Base-by-base conservation (phyloP, 129 eudicot genomes). In the Cynara cardunculus region DNA sequence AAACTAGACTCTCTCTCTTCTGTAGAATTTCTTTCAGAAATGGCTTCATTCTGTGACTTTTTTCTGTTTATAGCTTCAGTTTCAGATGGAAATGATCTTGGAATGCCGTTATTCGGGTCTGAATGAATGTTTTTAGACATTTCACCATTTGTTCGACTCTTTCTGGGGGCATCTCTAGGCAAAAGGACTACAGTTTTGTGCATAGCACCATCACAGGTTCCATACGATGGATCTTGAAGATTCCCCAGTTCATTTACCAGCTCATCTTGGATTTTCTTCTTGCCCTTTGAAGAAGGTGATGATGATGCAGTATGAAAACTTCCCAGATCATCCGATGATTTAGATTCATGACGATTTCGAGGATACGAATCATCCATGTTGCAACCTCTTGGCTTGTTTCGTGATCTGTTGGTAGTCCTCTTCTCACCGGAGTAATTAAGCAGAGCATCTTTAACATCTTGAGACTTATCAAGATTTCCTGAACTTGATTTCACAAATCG, bases 221-320 rank as follows among this genome's bases (percentile, higher is more conserved):
- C 24, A 71, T 19, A n/a, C 68, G n/a, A 59, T 12, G 69, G 46
- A 75, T 76, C 74, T 75, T 73, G 87, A 73, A 83, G 76, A 77
- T 82, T 77, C 31, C 76, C 81, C 16, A 76, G 4, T 87, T 71
- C 83, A 35, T 37, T 67, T 21, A 44, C 35, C 56, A 74, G 13
- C 49, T 87, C 90, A 78, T 73, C 90, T 75, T 81, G 88, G 30
- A 90, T 74, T 86, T 88, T 90, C 77, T 69, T 34, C 77, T 85
- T 90, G 35, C 92, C 92, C 81, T 90, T 90, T 12, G 76, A 78
- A 53, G 86, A 68, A 8, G 65, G 65, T 41, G 82, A 77, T 32
- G 74, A 74, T 25, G 91, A 80, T 2, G 81, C 37, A 10, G 73
- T 72, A 30, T 67, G 62, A 80, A 53, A 71, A 44, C 31, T 81